These are phyloP conservation scores for Fragilariopsis cylindrus DNA, from an alignment of 108 stramenopile species.

Conservation along the genomic window DNA sequence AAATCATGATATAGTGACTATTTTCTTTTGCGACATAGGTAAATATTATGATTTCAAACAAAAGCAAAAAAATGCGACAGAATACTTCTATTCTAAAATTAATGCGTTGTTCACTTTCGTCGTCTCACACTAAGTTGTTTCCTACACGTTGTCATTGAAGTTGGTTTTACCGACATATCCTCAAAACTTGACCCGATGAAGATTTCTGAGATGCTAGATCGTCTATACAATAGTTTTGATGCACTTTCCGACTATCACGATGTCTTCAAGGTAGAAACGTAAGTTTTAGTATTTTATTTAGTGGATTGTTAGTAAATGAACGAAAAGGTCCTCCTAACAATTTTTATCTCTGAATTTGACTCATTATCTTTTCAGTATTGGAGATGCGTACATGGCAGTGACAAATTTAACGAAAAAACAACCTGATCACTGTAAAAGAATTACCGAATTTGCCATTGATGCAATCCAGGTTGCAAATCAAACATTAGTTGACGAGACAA, in stretches of 20 bases:
- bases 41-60: too few relatives aligned
- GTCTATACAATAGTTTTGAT: constrained; percentile 68
- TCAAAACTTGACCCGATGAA: constrained; percentile 45
- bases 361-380: constrained; percentile 41
- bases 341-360: neutral
- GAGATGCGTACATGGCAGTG: constrained; percentile 67
- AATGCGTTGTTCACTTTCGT: too few relatives aligned
- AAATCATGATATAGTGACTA: constrained; percentile 49
- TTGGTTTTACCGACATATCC: constrained; percentile 68
- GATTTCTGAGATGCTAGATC: constrained; percentile 67
- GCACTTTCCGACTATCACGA: constrained; percentile 58
- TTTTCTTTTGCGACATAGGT: constrained; percentile 66
- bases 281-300: constrained; percentile 10
- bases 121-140: too few relatives aligned
- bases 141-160: constrained; percentile 2
- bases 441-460: constrained; percentile 72
- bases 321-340: neutral
- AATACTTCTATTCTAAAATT: too few relatives aligned
- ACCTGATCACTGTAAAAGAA: constrained; percentile 72
- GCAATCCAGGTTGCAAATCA: constrained; percentile 56
- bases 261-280: constrained; percentile 81
- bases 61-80: too few relatives aligned
- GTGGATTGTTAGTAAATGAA: neutral
- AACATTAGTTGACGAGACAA: constrained; percentile 50
- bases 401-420: constrained; percentile 67